Evolutionary conservation across 495 filamentous ascomycete genomes (phyloP).

Genomic region (Xanthoparmelia taractica): DNA sequence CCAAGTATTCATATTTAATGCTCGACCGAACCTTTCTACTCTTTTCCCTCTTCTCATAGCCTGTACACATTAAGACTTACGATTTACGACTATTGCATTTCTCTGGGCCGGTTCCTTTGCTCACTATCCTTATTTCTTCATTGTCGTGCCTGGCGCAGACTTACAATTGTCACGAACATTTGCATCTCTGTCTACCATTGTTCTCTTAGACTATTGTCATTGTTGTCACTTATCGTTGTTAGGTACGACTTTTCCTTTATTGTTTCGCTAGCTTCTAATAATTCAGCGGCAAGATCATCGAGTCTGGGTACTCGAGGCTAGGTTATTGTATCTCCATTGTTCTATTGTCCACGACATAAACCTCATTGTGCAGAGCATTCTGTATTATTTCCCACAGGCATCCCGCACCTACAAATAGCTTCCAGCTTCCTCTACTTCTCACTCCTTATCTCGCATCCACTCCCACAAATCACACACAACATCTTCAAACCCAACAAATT

Average conservation of each 20-base stretch:
- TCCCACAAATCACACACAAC: slow-evolving; percentile 2
- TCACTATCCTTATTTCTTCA: neutral
- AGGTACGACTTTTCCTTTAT: neutral
- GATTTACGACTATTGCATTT: neutral
- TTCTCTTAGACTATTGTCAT: neutral
- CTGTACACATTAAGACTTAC: neutral
- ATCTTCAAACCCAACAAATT: neutral
- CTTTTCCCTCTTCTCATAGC: neutral
- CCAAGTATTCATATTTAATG: neutral
- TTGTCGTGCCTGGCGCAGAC: neutral
- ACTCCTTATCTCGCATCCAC: neutral
- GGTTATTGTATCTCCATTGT: neutral
- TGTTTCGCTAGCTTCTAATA: neutral
- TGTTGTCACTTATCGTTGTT: neutral
- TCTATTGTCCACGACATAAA: neutral
- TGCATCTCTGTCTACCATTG: neutral
- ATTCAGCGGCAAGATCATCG: neutral
- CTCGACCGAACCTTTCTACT: neutral
- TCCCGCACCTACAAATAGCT: neutral
- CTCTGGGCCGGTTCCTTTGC: neutral
- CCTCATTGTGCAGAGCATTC: neutral
- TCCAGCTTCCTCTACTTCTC: neutral
- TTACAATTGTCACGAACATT: neutral
- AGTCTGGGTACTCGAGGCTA: neutral
- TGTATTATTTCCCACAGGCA: neutral